Percentiles rank a stretch among this genome's conserved stretches.
Evolutionary conservation across 73 alveolate species (phyloP).

Genomic region (Paramecium bursaria): DNA sequence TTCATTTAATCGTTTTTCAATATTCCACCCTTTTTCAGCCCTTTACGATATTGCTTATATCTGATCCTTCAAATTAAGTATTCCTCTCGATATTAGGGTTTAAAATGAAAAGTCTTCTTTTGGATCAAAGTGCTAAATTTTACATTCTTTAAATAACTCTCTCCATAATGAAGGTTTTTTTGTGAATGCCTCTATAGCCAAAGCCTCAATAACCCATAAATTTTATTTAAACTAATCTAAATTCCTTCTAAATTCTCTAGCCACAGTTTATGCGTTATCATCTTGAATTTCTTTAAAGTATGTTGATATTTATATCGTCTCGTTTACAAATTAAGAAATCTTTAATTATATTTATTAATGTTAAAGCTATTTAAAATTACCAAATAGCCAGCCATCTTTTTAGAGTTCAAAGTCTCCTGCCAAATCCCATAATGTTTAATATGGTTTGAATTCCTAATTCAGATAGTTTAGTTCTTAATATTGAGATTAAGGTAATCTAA

Average conservation of each 20-base stretch:
- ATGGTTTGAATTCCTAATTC: slow-evolving; percentile 25
- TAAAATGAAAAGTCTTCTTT: slow-evolving; percentile 30
- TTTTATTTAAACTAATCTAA: slow-evolving; percentile 8
- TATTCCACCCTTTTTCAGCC: slow-evolving; percentile 62
- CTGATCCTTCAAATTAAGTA: slow-evolving; percentile 25
- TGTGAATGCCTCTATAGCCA: slow-evolving; percentile 56
- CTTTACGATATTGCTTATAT: background rate
- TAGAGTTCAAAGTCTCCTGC: slow-evolving; percentile 23
- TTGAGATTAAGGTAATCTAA: background rate
- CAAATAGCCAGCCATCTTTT: slow-evolving; percentile 26
- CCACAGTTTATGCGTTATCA: background rate
- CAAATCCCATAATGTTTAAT: slow-evolving; percentile 28
- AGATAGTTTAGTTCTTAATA: slow-evolving; percentile 20
- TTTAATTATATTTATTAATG: slow-evolving; percentile 19
- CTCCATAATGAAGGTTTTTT: slow-evolving; percentile 53
- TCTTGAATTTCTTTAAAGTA: slow-evolving; percentile 13
- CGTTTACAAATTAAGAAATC: background rate
- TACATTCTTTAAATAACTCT: slow-evolving; percentile 47
- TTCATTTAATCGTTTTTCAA: slow-evolving; percentile 45
- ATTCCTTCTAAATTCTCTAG: slow-evolving; percentile 28
- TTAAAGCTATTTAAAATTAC: slow-evolving; percentile 5
- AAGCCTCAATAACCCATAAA: slow-evolving; percentile 48
- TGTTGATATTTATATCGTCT: slow-evolving; percentile 2
- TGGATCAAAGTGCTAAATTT: slow-evolving; percentile 40
- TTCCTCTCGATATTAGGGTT: slow-evolving; percentile 13